phyloP scores from a whole-genome alignment of 352 stramenopile genomes.

The Globisporangium nagaii region DNA sequence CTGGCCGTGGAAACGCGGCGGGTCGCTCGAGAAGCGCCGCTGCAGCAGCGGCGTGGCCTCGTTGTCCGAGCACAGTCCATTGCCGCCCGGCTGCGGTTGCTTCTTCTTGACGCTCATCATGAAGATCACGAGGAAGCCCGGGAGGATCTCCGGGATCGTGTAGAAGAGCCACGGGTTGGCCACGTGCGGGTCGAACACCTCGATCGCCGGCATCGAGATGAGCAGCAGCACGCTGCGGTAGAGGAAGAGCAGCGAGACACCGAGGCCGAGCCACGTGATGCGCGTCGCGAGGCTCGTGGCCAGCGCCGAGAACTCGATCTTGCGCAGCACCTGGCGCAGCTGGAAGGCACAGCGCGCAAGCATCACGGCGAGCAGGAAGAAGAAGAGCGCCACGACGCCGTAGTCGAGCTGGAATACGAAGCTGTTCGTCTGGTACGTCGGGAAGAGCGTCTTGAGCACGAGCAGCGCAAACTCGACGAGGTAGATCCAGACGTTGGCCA shows the following conservation, averaged over 20 bases:
- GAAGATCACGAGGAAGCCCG: conserved; percentile 63
- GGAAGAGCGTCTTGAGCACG: conserved; percentile 68
- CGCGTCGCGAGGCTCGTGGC: conserved; percentile 44
- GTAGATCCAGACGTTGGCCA: conserved; percentile 83
- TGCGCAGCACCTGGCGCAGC: conserved; percentile 43
- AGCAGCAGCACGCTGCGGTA: conserved; percentile 52
- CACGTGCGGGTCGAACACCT: conserved; percentile 68
- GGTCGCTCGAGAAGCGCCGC: conserved; percentile 27
- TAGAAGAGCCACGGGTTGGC: conserved; percentile 76
- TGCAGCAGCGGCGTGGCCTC: conserved; percentile 53
- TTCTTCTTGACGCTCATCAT: conserved; percentile 75
- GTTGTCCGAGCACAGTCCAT: conserved; percentile 13
- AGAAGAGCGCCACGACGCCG: conserved; percentile 67
- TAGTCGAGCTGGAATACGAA: conserved; percentile 71
- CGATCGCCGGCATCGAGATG: conserved; percentile 60
- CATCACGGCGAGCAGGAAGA: conserved; percentile 66
- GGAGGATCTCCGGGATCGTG: conserved; percentile 65
- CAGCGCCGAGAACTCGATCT: conserved; percentile 75
- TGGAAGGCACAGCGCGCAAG: conserved; percentile 49
- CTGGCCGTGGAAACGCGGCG: conserved; percentile 49
- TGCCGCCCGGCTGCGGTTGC: conserved; percentile 1
- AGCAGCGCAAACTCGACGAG: conserved; percentile 65
- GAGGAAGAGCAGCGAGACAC: conserved; percentile 53
- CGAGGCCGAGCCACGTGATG: conserved; percentile 51
- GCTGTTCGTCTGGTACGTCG: conserved; percentile 28